Conservation (phyloP, 306 rosid species). For the Quercus gilva region DNA sequence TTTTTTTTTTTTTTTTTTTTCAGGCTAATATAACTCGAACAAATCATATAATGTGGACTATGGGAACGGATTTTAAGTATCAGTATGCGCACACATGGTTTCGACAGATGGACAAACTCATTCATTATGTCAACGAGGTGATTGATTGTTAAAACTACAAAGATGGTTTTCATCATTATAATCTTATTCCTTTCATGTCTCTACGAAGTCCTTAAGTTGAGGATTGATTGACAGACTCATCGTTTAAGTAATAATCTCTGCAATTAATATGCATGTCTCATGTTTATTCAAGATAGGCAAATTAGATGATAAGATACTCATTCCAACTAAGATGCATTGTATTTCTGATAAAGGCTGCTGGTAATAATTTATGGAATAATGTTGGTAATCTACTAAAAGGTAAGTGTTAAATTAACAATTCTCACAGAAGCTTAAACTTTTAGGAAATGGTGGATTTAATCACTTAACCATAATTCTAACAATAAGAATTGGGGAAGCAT, state of each 20-base stretch:
- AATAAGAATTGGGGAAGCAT: background rate
- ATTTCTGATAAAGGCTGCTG: background rate
- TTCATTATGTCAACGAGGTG: conserved; percentile 90
- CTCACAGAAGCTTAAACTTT: too few species aligned
- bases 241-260: background rate
- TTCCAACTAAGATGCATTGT: background rate
- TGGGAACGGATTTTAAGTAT: conserved; percentile 99
- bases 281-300: background rate
- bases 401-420: too few species aligned
- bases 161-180: background rate
- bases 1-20: conserved; percentile 10
- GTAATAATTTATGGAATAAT: background rate
- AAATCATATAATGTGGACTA: conserved; percentile 96
- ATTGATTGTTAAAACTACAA: background rate
- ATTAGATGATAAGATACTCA: background rate
- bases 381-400: background rate
- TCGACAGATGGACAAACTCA: conserved; percentile 85
- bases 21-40: conserved; percentile 96
- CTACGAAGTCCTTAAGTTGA: background rate
- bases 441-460: too few species aligned
- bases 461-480: too few species aligned
- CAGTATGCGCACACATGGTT: conserved; percentile 92
- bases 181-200: background rate
- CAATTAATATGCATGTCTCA: background rate
- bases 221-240: background rate